Evolutionary conservation across 2,329 filamentous ascomycete species (phyloP).

Genomic region (Fusarium nelsonii): DNA sequence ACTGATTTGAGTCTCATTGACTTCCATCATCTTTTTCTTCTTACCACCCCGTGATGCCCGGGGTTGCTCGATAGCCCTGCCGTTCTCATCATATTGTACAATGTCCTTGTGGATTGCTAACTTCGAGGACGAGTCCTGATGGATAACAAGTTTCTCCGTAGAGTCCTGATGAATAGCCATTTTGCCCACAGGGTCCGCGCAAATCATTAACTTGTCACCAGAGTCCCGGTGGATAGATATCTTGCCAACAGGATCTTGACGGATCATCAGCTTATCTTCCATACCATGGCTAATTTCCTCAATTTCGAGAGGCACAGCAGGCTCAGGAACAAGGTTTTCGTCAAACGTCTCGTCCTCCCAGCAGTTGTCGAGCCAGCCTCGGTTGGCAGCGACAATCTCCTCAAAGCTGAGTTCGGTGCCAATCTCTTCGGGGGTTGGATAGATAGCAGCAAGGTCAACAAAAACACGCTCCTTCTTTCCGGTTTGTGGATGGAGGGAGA

Average conservation of each 20-base stretch:
- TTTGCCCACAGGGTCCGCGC: conserved; percentile 27
- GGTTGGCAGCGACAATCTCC: conserved; percentile 83
- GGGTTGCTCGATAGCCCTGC: conserved; percentile 60
- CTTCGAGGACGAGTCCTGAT: conserved; percentile 43
- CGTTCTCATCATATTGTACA: conserved; percentile 70
- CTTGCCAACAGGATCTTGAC: conserved; percentile 47
- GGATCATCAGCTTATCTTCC: conserved; percentile 45
- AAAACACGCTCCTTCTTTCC: conserved; percentile 89
- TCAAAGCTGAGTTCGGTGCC: conserved; percentile 89
- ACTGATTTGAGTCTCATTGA: conserved; percentile 95
- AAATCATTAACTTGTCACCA: conserved; percentile 35
- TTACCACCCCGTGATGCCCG: conserved; percentile 64
- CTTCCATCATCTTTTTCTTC: conserved; percentile 84
- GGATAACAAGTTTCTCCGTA: conserved; percentile 22
- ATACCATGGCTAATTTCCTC: conserved; percentile 49
- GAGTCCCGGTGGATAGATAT: conserved; percentile 8
- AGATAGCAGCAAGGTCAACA: conserved; percentile 86
- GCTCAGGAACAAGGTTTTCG: conserved; percentile 51
- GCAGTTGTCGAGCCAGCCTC: conserved; percentile 74
- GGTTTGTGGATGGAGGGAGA: conserved; percentile 83
- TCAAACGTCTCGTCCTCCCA: conserved; percentile 64
- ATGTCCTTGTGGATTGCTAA: conserved; percentile 46
- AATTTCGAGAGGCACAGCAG: conserved; percentile 47
- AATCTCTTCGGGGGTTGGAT: conserved; percentile 79
- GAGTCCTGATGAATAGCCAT: conserved; percentile 25